Percentiles rank a stretch among this genome's conserved stretches.
Evolutionary conservation across 2,329 filamentous ascomycete genomes (phyloP).

Genomic region (Byssoonygena ceratinophila): DNA sequence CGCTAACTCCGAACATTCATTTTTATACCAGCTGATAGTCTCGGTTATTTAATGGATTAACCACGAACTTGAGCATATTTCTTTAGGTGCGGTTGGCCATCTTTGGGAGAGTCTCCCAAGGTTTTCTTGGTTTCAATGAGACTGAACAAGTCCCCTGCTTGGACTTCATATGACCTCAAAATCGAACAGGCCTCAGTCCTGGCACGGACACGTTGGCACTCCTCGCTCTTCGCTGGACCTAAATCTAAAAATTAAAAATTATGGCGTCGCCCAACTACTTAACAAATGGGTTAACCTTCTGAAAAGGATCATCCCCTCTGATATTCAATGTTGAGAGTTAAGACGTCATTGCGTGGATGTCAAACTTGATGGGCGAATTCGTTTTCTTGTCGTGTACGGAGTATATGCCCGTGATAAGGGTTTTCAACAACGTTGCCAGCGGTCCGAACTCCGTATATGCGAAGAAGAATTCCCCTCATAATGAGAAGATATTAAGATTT

Average conservation of each 20-base stretch:
- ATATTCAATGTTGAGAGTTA: background rate
- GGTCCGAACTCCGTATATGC: background rate
- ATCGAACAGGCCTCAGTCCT: background rate
- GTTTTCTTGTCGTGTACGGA: no score
- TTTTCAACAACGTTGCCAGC: background rate
- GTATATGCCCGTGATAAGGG: background rate
- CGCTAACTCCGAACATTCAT: background rate
- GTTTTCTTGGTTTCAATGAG: background rate
- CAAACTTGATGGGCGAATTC: background rate
- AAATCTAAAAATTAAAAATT: conserved; percentile 7
- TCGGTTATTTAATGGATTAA: background rate
- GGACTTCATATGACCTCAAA: background rate
- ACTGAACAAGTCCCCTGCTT: background rate
- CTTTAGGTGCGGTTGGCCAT: background rate
- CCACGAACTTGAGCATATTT: background rate
- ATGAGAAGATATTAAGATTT: background rate
- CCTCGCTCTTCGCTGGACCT: background rate
- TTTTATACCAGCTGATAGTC: background rate
- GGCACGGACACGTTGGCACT: conserved; percentile 2
- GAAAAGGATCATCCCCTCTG: background rate
- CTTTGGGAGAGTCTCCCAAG: background rate
- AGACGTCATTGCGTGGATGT: background rate
- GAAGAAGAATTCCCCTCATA: background rate
- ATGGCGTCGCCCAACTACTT: background rate
- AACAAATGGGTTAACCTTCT: background rate